These are phyloP conservation scores for Saturnispora ahearnii DNA, from an alignment of 805 yeast species.

Conservation along the genomic window DNA sequence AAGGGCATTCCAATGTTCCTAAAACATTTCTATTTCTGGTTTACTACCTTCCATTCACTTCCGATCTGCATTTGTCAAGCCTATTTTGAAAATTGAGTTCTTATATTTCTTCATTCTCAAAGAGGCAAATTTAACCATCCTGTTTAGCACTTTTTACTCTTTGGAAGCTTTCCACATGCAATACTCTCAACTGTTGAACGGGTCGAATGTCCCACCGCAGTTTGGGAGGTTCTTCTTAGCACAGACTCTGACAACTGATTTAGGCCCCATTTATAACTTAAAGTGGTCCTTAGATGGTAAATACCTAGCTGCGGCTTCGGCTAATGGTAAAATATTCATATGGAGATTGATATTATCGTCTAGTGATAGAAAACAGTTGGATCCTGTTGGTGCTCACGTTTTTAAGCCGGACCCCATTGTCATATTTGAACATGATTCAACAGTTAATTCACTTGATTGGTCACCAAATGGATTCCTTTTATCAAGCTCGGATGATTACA, in stretches of 20 bases:
- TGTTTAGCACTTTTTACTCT: neutral
- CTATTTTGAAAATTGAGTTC: neutral
- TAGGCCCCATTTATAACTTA: constrained; percentile 57
- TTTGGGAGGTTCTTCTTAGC: constrained; percentile 6
- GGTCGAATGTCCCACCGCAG: constrained; percentile 7
- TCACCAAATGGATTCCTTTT: constrained; percentile 74
- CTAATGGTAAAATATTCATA: constrained; percentile 55
- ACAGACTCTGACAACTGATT: constrained; percentile 2
- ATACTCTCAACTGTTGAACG: constrained; percentile 5
- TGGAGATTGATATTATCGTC: constrained; percentile 79
- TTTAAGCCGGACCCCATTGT: constrained; percentile 49
- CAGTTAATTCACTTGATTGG: constrained; percentile 78
- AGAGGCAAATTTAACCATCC: neutral
- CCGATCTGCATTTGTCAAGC: too few species aligned
- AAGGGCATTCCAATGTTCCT: too few species aligned
- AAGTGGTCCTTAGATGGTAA: constrained; percentile 74
- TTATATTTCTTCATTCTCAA: neutral
- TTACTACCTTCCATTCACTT: too few species aligned
- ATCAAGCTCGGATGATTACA: constrained; percentile 76
- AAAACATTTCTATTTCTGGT: too few species aligned
- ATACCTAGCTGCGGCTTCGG: constrained; percentile 77
- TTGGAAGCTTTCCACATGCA: neutral
- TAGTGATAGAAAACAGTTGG: constrained; percentile 38
- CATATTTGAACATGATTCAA: constrained; percentile 52
- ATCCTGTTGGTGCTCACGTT: neutral